These are phyloP conservation scores for Daldinia vernicosa DNA, from an alignment of 495 filamentous ascomycete species.

Conservation along the genomic window DNA sequence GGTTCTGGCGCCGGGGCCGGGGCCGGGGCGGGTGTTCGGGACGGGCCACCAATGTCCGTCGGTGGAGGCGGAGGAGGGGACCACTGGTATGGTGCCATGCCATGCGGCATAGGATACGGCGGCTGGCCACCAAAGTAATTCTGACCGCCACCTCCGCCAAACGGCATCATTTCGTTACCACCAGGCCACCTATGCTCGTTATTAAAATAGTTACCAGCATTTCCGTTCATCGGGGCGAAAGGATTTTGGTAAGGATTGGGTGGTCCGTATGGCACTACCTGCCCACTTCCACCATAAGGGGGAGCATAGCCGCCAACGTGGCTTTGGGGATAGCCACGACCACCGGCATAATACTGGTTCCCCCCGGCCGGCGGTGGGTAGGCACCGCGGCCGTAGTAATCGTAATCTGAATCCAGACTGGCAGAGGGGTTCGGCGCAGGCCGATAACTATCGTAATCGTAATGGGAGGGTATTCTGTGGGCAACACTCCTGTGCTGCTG, in stretches of 20 bases:
- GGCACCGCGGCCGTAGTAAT: slow-evolving; percentile 46
- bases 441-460: slow-evolving; percentile 46
- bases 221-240: slow-evolving; percentile 51
- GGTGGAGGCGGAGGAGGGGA: slow-evolving; percentile 56
- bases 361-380: slow-evolving; percentile 48
- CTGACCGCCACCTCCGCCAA: slow-evolving; percentile 43
- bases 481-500: slow-evolving; percentile 47
- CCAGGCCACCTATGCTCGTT: slow-evolving; percentile 43
- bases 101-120: slow-evolving; percentile 45
- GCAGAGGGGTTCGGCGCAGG: slow-evolving; percentile 53
- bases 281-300: slow-evolving; percentile 41
- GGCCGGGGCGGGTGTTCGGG: slow-evolving; percentile 51
- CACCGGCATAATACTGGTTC: slow-evolving; percentile 50
- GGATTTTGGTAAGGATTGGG: slow-evolving; percentile 50
- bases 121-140: slow-evolving; percentile 43
- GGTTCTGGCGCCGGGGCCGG: slow-evolving; percentile 50
- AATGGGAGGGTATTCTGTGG: slow-evolving; percentile 50
- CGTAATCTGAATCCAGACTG: slow-evolving; percentile 59
- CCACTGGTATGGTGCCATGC: slow-evolving; percentile 54
- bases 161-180: slow-evolving; percentile 59
- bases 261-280: slow-evolving; percentile 57
- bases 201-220: slow-evolving; percentile 49
- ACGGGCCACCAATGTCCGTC: slow-evolving; percentile 50
- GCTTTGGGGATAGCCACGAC: slow-evolving; percentile 53
- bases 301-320: slow-evolving; percentile 53